phyloP scores from a whole-genome alignment of 139 green algal species.

The Ulvella scutata region DNA sequence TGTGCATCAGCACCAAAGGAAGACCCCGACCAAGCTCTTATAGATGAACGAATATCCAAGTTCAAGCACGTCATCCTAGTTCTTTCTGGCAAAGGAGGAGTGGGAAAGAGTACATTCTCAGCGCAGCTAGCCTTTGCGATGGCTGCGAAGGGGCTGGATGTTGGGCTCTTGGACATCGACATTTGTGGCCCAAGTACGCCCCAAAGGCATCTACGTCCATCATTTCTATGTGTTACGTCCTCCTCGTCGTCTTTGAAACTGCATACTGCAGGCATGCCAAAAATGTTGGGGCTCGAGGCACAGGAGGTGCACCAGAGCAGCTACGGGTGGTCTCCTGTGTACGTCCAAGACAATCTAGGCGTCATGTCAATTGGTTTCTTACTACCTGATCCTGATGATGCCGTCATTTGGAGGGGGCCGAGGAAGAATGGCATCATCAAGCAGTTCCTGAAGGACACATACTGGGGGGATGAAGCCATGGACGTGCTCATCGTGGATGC shows the following conservation, averaged over 20 bases:
- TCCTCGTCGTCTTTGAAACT: neutral
- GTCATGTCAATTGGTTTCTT: slow-evolving; percentile 99
- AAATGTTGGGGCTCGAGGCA: slow-evolving; percentile 86
- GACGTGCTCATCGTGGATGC: slow-evolving; percentile 96
- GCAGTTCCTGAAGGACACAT: slow-evolving; percentile 91
- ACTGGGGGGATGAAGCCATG: slow-evolving; percentile 68
- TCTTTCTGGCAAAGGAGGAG: slow-evolving; percentile 92
- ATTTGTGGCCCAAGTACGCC: slow-evolving; percentile 80
- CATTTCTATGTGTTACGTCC: neutral
- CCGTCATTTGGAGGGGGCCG: slow-evolving; percentile 92
- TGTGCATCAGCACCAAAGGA: slow-evolving; percentile 78
- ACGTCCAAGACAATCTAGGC: slow-evolving; percentile 84
- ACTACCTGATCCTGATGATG: slow-evolving; percentile 85
- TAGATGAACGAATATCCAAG: slow-evolving; percentile 48
- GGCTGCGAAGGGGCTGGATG: slow-evolving; percentile 42
- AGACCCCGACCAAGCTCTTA: slow-evolving; percentile 71
- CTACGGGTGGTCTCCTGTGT: slow-evolving; percentile 75
- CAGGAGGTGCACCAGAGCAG: slow-evolving; percentile 80
- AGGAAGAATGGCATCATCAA: slow-evolving; percentile 92
- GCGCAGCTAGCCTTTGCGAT: slow-evolving; percentile 84
- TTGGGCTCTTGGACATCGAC: slow-evolving; percentile 94
- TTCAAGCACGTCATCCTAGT: slow-evolving; percentile 89
- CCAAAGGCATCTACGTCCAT: neutral
- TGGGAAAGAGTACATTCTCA: slow-evolving; percentile 92
- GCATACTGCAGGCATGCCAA: slow-evolving; percentile 37